Conservation (phyloP, 169 alveolate genomes). For the Perkinsus chesapeaki region DNA sequence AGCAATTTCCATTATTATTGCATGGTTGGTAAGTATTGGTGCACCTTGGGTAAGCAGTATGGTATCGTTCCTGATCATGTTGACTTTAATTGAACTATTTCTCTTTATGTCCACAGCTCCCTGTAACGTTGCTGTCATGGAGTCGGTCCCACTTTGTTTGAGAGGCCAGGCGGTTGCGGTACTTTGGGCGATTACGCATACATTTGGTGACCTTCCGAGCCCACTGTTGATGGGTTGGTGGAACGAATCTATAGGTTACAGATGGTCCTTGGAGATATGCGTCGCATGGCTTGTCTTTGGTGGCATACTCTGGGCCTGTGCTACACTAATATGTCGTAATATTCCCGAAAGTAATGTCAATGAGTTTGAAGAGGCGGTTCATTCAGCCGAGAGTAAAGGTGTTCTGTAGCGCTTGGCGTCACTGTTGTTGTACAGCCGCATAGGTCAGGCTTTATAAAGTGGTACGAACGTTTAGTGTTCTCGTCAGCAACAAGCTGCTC, state of each 20-base stretch:
- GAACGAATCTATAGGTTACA: not conserved
- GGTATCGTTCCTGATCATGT: slow-evolving; percentile 2
- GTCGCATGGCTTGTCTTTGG: not conserved
- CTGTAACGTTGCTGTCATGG: slow-evolving; percentile 9
- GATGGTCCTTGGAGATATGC: not conserved
- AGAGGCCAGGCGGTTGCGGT: slow-evolving; percentile 28
- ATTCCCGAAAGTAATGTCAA: not conserved
- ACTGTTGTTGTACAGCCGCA: too few relatives aligned
- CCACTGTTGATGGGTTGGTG: slow-evolving; percentile 21
- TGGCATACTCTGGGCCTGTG: not conserved
- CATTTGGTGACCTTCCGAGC: slow-evolving; percentile 26
- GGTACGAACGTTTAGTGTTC: too few relatives aligned
- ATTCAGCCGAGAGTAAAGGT: too few relatives aligned
- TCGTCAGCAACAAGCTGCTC: too few relatives aligned
- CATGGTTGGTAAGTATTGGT: not conserved
- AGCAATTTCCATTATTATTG: not conserved
- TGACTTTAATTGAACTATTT: slow-evolving; percentile 8
- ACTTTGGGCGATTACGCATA: slow-evolving; percentile 12
- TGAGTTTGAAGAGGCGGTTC: too few relatives aligned
- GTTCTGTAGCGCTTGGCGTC: too few relatives aligned
- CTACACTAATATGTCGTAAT: not conserved
- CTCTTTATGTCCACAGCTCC: slow-evolving; percentile 19
- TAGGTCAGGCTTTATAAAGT: too few relatives aligned
- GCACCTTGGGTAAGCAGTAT: not conserved
- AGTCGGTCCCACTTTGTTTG: not conserved